Base-by-base conservation (phyloP, 306 rosid genomes). In the Lathyrus tuberosus region DNA sequence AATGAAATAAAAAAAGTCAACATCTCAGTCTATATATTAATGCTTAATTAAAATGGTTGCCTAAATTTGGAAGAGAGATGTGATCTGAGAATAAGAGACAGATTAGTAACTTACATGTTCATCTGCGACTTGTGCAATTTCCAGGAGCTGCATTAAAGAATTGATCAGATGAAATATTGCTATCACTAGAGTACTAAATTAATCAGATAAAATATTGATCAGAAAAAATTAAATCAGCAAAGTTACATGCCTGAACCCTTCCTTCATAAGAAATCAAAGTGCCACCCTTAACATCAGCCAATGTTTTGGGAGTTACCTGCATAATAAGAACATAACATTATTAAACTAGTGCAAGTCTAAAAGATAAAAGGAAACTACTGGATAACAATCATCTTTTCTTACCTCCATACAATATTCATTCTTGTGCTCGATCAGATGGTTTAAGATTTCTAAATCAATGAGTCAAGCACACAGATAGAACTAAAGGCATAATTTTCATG, bases 211-310 rank as follows among this genome's bases (percentile, higher is more conserved):
- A 70, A 69, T 30, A 33, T 20, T 63, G 58, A 37, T 20, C 46
- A 53, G 17, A 72, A 51, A n/a, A 35, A 71, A 60, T 13, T 41
- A 59, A 67, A 35, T 48, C 51, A 67, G 67, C 22, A 51, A 79
- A 58, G 40, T 17, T 40, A 75, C 79, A 46, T 75, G 24, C 79
- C 79, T 75, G 79, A 48, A 75, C 79, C 44, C 79, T 75, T 75
- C 95, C 99, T 78, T 94, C 99, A 54, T 91, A 94, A 70, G 99
- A 94, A 69, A 94, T 91, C 53, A 94, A 84, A 75, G 99, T 94
- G 74, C 99, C 99, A 73, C 99, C 97, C 87, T 94, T 94, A 67
- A 94, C 97, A 82, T 94, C 99, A 35, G 99, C 99, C 89, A 94
- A 79, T 65, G 99, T 94, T 84, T 91, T 94, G 37, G 79, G 79